These are phyloP conservation scores for Carpinus fangiana DNA, from an alignment of 306 rosid species.

Conservation along the genomic window DNA sequence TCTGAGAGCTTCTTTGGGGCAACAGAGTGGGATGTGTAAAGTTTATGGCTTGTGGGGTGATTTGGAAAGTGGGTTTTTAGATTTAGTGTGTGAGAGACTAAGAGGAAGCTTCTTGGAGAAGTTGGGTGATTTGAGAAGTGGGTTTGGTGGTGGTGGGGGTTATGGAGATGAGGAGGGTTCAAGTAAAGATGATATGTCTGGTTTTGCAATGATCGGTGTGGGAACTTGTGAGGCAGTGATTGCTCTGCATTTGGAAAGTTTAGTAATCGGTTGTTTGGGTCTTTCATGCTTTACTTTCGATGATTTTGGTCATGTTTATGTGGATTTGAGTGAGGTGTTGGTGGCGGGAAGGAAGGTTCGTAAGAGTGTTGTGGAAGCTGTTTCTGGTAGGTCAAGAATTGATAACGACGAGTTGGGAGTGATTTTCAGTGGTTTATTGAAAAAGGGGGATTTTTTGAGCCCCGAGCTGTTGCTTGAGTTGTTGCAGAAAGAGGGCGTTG, in stretches of 20 bases:
- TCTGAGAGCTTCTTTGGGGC: constrained; percentile 50
- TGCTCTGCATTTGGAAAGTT: constrained; percentile 57
- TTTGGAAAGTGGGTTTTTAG: constrained; percentile 54
- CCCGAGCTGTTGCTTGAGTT: constrained; percentile 68
- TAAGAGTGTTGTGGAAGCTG: constrained; percentile 30
- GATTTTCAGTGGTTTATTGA: constrained; percentile 31
- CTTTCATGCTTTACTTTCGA: constrained; percentile 60
- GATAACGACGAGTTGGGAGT: constrained; percentile 33
- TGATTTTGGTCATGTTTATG: constrained; percentile 54
- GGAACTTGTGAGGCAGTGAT: constrained; percentile 64
- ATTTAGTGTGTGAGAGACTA: constrained; percentile 58
- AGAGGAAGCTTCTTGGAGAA: constrained; percentile 36
- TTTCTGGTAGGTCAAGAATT: constrained; percentile 23
- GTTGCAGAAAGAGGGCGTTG: constrained; percentile 38
- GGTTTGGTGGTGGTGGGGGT: constrained; percentile 26
- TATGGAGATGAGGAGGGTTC: constrained; percentile 35
- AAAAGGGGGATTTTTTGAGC: constrained; percentile 42
- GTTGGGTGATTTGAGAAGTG: constrained; percentile 36
- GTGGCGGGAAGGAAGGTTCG: constrained; percentile 53
- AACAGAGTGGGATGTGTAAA: constrained; percentile 43
- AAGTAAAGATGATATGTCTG: constrained; percentile 35
- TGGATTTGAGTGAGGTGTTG: constrained; percentile 64
- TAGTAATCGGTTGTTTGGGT: constrained; percentile 61
- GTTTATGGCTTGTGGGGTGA: constrained; percentile 84
- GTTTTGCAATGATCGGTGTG: constrained; percentile 50